phyloP scores from a whole-genome alignment of 2,329 filamentous ascomycete genomes.

The Lasiodiplodia sp. region DNA sequence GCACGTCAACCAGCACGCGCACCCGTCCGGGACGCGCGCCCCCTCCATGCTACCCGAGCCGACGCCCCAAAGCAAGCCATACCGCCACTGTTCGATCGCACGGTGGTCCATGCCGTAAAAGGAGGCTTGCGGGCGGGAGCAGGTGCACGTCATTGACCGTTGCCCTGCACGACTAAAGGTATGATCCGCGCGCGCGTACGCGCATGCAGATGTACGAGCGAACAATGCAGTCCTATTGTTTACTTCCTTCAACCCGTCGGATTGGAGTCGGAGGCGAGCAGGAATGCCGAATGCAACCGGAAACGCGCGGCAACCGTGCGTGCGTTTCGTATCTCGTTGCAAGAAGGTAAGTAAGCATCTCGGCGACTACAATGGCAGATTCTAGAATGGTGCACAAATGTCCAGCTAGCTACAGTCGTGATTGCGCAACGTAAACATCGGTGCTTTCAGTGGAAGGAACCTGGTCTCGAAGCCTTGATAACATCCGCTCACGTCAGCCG shows the following conservation, averaged over 20 bases:
- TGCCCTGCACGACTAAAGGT: constrained; percentile 3
- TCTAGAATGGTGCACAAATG: background rate
- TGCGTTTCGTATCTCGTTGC: background rate
- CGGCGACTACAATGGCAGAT: background rate
- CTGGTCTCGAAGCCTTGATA: background rate
- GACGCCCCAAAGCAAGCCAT: background rate
- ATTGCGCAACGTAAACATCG: background rate
- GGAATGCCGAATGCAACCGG: background rate
- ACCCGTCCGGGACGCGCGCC: background rate
- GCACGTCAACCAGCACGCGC: constrained; percentile 14
- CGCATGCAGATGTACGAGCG: background rate
- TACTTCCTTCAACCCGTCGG: background rate
- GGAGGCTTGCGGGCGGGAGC: constrained; percentile 5
- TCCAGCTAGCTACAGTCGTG: background rate
- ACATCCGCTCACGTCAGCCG: background rate
- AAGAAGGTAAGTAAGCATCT: background rate
- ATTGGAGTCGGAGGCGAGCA: background rate
- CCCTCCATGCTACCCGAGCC: background rate
- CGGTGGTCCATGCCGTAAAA: constrained; percentile 5
- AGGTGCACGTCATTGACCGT: background rate
- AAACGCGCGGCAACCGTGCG: constrained; percentile 1
- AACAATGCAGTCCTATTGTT: background rate
- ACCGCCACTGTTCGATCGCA: background rate
- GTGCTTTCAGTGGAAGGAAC: background rate
- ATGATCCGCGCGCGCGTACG: background rate